Evolutionary conservation across 306 rosid species (phyloP), one percentile per base, ranked within the genome.

Genomic region (Cyamopsis tetragonoloba): DNA sequence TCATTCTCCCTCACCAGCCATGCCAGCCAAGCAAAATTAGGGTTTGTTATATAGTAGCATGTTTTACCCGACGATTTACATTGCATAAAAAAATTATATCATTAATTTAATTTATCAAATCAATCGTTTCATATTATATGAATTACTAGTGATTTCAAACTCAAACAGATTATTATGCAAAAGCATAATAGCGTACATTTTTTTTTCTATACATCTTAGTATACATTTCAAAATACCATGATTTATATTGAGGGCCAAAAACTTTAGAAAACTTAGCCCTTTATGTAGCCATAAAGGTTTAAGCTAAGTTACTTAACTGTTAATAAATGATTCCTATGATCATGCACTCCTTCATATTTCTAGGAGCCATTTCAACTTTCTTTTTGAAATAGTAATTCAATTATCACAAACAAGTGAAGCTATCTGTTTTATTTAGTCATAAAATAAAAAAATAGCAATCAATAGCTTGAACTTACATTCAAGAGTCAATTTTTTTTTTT

Each of bases 401-500:
- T 70, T 54, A 71, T 22, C 62, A 59, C 67, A 70, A 64, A 74
- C 65, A 68, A 75, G 63, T 32, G 54, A 60, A 64, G 26, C 26
- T 69, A 56, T 50, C 17, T 32, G 18, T 55, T 61, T 62, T 63
- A 61, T 46, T 3, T 49, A 57, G 67, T 41, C 7, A 41, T 5
- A 28, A 61, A 61, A 56, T 0, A 2, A 26, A 44, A 60, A 22
- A 41, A 60, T 59, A 34, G 63, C 24, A 66, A 58, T 51, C 54
- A 51, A 70, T 74, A 62, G 74, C 65, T 76, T 69, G 51, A 70
- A 82, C 44, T 73, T 47, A 24, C 50, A 56, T 18, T 38, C 66
- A 65, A 81, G 79, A 75, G 77, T 26, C 80, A 67, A 62, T 66
- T 62, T 18, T 17, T 67, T 66, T 62, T 18, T 17, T 15, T 62